Conservation (phyloP, 1,284 basidiomycete genomes). For the Takashimella tepidaria region DNA sequence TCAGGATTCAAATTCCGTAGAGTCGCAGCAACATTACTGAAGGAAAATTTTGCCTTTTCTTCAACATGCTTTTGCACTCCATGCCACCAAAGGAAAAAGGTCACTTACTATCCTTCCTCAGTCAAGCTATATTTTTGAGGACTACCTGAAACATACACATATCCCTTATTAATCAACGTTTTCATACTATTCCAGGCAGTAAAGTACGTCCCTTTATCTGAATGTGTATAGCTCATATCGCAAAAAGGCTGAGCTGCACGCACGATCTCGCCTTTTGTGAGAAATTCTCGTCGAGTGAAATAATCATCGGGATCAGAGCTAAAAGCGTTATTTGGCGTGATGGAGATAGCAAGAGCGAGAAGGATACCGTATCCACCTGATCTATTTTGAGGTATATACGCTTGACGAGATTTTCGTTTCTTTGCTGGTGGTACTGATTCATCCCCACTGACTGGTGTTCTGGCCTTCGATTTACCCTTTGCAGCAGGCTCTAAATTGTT, state of each 20-base stretch:
- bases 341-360: constrained; percentile 34
- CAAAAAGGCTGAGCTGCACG: constrained; percentile 34
- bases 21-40: constrained; percentile 35
- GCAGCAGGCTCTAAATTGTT: too few relatives aligned
- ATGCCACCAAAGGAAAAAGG: too few relatives aligned
- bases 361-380: constrained; percentile 45
- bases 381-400: constrained; percentile 36
- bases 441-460: too few relatives aligned
- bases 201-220: constrained; percentile 37
- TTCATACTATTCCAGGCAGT: constrained; percentile 47
- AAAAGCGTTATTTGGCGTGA: constrained; percentile 22
- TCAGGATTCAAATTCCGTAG: constrained; percentile 33
- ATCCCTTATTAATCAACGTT: constrained; percentile 39
- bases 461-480: too few relatives aligned
- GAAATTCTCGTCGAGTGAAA: constrained; percentile 26
- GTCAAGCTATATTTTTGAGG: constrained; percentile 43
- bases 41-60: background rate
- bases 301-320: constrained; percentile 6
- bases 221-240: constrained; percentile 37
- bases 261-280: constrained; percentile 41
- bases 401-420: constrained; percentile 21
- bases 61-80: too few relatives aligned
- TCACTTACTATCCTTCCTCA: constrained; percentile 43
- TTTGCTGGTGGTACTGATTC: constrained; percentile 10
- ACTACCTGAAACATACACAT: constrained; percentile 40